These are phyloP conservation scores for Auxenochlorella pyrenoidosa DNA, from an alignment of 139 green algal species.

Conservation along the genomic window DNA sequence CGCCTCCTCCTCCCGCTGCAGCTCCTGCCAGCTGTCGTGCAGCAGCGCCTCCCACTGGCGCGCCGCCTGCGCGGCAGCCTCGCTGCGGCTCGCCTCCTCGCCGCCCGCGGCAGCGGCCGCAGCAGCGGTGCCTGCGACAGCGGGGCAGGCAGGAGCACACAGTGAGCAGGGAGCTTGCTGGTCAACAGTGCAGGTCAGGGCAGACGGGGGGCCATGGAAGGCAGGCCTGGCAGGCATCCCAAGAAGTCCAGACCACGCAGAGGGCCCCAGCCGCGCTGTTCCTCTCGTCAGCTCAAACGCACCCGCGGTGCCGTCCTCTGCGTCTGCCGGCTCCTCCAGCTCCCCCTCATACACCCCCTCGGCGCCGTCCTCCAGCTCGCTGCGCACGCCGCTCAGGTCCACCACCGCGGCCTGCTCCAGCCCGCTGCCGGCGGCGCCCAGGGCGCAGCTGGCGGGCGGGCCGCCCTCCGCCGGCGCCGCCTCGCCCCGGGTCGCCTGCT, in stretches of 20 bases:
- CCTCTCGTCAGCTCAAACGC: too few relatives aligned
- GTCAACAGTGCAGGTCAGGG: too few relatives aligned
- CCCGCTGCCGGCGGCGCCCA: constrained; percentile 31
- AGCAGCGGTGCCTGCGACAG: neutral
- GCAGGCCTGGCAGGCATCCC: too few relatives aligned
- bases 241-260: too few relatives aligned
- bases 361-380: constrained; percentile 43
- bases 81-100: constrained; percentile 36
- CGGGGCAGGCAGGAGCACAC: too few relatives aligned
- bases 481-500: neutral
- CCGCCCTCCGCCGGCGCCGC: neutral
- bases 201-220: too few relatives aligned
- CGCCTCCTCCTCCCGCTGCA: constrained; percentile 63
- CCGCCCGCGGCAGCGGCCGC: neutral
- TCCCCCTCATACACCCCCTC: constrained; percentile 54
- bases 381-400: constrained; percentile 19
- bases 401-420: constrained; percentile 41
- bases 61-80: constrained; percentile 37
- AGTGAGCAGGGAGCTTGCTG: too few relatives aligned
- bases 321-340: constrained; percentile 39
- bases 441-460: neutral
- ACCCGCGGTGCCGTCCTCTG: constrained; percentile 6
- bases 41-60: constrained; percentile 74
- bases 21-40: constrained; percentile 56
- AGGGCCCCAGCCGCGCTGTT: too few relatives aligned